Evolutionary conservation across 495 filamentous ascomycete genomes (phyloP), one percentile per base, ranked within the genome.

Genomic region (Aspergillus biplanus): DNA sequence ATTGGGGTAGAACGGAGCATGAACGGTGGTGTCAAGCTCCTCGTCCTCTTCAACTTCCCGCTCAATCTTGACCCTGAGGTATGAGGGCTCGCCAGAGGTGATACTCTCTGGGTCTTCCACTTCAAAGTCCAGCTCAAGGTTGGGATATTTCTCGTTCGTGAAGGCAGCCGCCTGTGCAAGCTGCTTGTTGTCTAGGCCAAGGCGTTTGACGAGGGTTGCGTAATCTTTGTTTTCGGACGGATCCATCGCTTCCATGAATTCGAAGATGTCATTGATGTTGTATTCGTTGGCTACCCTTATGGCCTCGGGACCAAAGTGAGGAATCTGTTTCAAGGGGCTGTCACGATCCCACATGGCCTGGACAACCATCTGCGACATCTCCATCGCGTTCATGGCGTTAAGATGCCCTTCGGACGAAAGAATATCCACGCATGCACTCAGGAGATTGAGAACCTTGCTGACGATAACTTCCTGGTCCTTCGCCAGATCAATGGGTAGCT

Each of bases 331-430:
- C 56, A 99, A 83, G 50, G 96, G 92, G 65, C 90, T 95, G 75
- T 99, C 95, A 27, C 92, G 90, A 79, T 98, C 93, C 95, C 95
- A 99, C 91, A 97, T 97, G 33, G 91, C 93, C 75, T 99, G 95
- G 18, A 99, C 93, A 59, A 94, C 90, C 95, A 99, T 99, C 75
- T 99, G 95, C 27, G 92, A 96, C 88, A 99, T 90, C 76, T 99
- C 95, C 95, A 99, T 99, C 32, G 96, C 95, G 68, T 88, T 92
- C 88, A 97, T 95, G 59, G 95, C 94, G 70, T 98, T 99, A 55
- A 98, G 77, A 63, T 98, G 93, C 52, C 94, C 96, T 59, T 98
- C 93, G 6, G 94, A 97, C 8, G 92, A 96, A 50, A 99, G 86
- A 12, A 99, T 92, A 72, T 99, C 95, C 13, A 98, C 95, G 70